Evolutionary conservation across 805 yeast genomes (phyloP).

Genomic region (Phaffomyces thermotolerans): DNA sequence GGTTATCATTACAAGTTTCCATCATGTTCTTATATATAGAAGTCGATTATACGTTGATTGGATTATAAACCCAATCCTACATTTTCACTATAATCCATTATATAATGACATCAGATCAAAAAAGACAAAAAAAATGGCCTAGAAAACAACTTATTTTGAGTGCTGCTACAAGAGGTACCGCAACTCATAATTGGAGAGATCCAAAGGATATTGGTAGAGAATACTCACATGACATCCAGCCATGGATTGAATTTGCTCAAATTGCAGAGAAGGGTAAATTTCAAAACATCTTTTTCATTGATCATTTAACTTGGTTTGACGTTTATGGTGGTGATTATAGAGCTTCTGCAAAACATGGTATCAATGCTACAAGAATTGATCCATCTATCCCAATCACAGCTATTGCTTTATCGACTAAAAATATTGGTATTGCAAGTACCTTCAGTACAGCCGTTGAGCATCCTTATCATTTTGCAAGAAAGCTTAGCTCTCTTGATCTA

Average conservation of each 20-base stretch:
- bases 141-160: constrained; percentile 27
- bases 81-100: no score
- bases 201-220: constrained; percentile 9
- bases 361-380: constrained; percentile 27
- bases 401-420: constrained; percentile 35
- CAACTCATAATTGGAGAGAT: constrained; percentile 28
- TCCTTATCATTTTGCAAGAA: constrained; percentile 36
- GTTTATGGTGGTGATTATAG: constrained; percentile 32
- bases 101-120: constrained; percentile 1
- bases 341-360: constrained; percentile 26
- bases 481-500: constrained; percentile 36
- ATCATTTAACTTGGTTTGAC: constrained; percentile 33
- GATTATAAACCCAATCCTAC: no score
- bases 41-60: no score
- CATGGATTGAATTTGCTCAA: constrained; percentile 33
- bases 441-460: constrained; percentile 36
- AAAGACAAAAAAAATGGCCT: constrained; percentile 1
- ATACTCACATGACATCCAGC: constrained; percentile 19
- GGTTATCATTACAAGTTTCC: no score
- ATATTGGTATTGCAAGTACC: constrained; percentile 34
- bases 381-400: constrained; percentile 29
- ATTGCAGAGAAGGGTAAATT: constrained; percentile 32
- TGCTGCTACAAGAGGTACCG: constrained; percentile 31
- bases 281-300: constrained; percentile 33
- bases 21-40: no score